Evolutionary conservation across 495 filamentous ascomycete genomes (phyloP).

Genomic region (Aspergillus saccharolyticus): DNA sequence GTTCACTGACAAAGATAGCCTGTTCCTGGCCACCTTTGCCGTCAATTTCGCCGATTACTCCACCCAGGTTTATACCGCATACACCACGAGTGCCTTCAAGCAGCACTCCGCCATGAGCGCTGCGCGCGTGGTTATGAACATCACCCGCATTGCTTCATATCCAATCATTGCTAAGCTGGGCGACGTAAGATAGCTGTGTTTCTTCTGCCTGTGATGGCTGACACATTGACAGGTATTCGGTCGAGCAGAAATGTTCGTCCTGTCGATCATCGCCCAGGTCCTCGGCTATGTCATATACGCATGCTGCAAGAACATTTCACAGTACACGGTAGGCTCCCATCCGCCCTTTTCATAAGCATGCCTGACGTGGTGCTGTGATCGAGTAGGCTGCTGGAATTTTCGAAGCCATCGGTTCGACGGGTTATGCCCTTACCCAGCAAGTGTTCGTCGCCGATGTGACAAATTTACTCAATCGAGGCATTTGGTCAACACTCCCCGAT

Average conservation of each 20-base stretch:
- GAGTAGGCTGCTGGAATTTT: conserved; percentile 22
- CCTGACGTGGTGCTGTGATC: neutral
- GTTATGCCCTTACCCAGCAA: conserved; percentile 24
- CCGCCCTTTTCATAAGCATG: neutral
- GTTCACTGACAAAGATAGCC: conserved; percentile 6
- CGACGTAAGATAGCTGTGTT: conserved; percentile 11
- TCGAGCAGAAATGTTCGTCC: conserved; percentile 25
- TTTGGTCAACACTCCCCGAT: conserved; percentile 26
- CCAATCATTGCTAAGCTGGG: conserved; percentile 25
- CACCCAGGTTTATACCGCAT: conserved; percentile 20
- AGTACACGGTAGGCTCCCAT: conserved; percentile 18
- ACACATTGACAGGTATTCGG: conserved; percentile 12
- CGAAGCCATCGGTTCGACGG: conserved; percentile 25
- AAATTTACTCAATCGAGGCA: conserved; percentile 22
- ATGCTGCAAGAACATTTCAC: conserved; percentile 18
- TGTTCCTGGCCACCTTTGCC: conserved; percentile 22
- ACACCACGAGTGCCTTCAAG: conserved; percentile 22
- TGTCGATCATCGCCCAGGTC: conserved; percentile 14
- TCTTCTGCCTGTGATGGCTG: neutral
- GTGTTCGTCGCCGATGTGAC: conserved; percentile 28
- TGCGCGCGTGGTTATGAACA: conserved; percentile 23
- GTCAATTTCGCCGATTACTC: conserved; percentile 25
- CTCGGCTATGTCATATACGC: conserved; percentile 21
- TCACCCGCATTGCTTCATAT: conserved; percentile 22
- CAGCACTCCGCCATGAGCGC: conserved; percentile 26